Conservation (phyloP, 164 flowering plant genomes). For the Buxus sempervirens region DNA sequence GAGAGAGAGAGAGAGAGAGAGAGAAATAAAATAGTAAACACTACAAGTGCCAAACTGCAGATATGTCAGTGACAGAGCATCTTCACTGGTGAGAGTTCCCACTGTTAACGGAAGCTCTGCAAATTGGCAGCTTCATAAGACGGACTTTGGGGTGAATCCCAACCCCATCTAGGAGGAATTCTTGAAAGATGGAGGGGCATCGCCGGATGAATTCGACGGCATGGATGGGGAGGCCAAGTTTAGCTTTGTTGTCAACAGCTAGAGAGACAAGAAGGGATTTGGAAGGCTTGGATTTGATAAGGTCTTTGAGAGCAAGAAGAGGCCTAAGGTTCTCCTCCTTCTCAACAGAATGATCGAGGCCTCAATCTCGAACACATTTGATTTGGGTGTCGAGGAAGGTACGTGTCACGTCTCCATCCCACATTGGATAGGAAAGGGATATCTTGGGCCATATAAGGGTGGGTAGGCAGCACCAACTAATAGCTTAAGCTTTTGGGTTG, state of each 20-base stretch:
- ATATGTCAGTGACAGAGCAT: conserved; percentile 52
- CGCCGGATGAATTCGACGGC: conserved; percentile 63
- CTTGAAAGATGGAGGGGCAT: conserved; percentile 69
- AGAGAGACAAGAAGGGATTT: conserved; percentile 63
- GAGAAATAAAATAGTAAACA: too few species aligned
- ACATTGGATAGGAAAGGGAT: too few species aligned
- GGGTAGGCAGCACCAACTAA: too few species aligned
- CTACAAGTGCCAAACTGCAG: too few species aligned
- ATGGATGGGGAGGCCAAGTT: conserved; percentile 52
- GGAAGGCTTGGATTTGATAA: conserved; percentile 71
- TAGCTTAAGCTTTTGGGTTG: too few species aligned
- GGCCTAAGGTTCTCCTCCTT: conserved; percentile 65
- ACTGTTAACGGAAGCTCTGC: conserved; percentile 14
- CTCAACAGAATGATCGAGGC: conserved; percentile 88
- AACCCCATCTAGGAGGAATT: conserved; percentile 46
- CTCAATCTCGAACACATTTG: conserved; percentile 68
- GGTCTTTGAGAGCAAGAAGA: conserved; percentile 55
- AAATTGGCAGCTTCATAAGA: conserved; percentile 37
- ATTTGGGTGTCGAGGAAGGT: conserved; percentile 32
- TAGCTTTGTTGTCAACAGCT: conserved; percentile 40
- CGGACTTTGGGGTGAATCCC: conserved; percentile 60
- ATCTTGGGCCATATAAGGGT: too few species aligned
- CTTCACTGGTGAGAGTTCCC: conserved; percentile 52
- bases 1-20: too few species aligned
- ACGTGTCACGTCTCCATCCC: too few species aligned